Percentiles rank a stretch among this genome's conserved stretches.
Evolutionary conservation across 768 basidiomycete genomes (phyloP).

Genomic region (Podaxis sp.): DNA sequence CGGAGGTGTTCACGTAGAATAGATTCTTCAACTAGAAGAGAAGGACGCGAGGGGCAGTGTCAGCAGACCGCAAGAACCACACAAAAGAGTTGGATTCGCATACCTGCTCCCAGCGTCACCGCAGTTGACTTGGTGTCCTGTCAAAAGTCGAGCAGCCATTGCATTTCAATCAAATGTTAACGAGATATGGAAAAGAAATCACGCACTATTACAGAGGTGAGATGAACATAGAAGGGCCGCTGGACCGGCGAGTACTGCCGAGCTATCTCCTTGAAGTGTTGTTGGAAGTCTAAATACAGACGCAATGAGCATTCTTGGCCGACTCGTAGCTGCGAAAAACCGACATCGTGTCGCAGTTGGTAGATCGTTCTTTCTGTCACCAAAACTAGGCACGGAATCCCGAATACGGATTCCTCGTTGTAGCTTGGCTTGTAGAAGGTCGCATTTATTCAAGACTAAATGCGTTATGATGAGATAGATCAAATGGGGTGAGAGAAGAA

Average conservation of each 20-base stretch:
- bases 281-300: slow-evolving; percentile 64
- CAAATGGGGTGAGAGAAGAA: background rate
- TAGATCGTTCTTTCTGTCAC: slow-evolving; percentile 69
- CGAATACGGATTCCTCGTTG: slow-evolving; percentile 62
- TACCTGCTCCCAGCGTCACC: slow-evolving; percentile 65
- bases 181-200: background rate
- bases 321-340: slow-evolving; percentile 23
- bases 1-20: slow-evolving; percentile 71
- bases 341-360: slow-evolving; percentile 68
- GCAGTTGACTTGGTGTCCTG: slow-evolving; percentile 78
- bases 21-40: slow-evolving; percentile 58
- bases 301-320: background rate
- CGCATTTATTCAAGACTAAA: slow-evolving; percentile 66
- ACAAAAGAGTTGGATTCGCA: slow-evolving; percentile 23
- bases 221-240: slow-evolving; percentile 68
- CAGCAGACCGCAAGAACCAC: background rate
- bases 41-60: slow-evolving; percentile 4
- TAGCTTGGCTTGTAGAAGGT: slow-evolving; percentile 71
- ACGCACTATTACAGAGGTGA: slow-evolving; percentile 77
- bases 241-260: slow-evolving; percentile 59
- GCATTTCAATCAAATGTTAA: background rate
- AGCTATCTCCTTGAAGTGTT: slow-evolving; percentile 76
- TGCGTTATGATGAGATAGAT: slow-evolving; percentile 2
- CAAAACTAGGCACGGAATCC: slow-evolving; percentile 72
- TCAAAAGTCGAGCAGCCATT: background rate